phyloP scores from a whole-genome alignment of 2,329 filamentous ascomycete species.

The Cyanodermella asteris region DNA sequence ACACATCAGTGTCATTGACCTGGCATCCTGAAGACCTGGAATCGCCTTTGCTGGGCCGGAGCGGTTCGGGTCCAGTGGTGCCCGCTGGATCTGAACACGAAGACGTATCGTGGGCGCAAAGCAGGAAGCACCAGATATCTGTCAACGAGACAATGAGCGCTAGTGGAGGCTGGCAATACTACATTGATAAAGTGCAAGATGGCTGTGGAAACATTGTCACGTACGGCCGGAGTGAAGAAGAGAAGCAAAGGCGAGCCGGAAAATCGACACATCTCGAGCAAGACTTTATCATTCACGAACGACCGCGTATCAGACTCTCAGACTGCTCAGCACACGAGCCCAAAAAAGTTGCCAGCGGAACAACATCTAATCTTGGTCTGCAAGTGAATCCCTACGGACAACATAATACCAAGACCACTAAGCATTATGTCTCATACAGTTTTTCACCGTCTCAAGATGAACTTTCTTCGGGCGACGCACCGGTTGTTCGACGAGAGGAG shows the following conservation, averaged over 20 bases:
- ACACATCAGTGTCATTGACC: constrained; percentile 76
- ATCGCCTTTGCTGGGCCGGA: constrained; percentile 49
- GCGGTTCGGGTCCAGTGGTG: constrained; percentile 34
- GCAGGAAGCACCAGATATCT: constrained; percentile 54
- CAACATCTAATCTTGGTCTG: constrained; percentile 45
- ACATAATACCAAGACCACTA: constrained; percentile 33
- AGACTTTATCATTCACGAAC: constrained; percentile 65
- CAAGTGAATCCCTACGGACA: constrained; percentile 42
- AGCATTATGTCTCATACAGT: constrained; percentile 56
- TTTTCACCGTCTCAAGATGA: constrained; percentile 58
- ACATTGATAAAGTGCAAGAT: constrained; percentile 79
- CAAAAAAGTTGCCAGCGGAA: constrained; percentile 62
- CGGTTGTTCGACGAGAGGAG: constrained; percentile 33
- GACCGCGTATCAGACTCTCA: constrained; percentile 48
- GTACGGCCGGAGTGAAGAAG: constrained; percentile 50
- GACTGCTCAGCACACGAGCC: constrained; percentile 64
- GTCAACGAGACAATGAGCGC: constrained; percentile 73
- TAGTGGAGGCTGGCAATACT: constrained; percentile 69
- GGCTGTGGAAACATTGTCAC: constrained; percentile 69
- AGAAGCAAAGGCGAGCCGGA: constrained; percentile 31
- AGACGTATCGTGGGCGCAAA: constrained; percentile 60
- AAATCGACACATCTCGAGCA: constrained; percentile 47
- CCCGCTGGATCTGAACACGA: constrained; percentile 29
- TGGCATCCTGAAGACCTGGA: constrained; percentile 72
- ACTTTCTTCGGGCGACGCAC: constrained; percentile 46